Base-by-base conservation (phyloP, 768 basidiomycete species). In the Hypholoma sublateritium region DNA sequence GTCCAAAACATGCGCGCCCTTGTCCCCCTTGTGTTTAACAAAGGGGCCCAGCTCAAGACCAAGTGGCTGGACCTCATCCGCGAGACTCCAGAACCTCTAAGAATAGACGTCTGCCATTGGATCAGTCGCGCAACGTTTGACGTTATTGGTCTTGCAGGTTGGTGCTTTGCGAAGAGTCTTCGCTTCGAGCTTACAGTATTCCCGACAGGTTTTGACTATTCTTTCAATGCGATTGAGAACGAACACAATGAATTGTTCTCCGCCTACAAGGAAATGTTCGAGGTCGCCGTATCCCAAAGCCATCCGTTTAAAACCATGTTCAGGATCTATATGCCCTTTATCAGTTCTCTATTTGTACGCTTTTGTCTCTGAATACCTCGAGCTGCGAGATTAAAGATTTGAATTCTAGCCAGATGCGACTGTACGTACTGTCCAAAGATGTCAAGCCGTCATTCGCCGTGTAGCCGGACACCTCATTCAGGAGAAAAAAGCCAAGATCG, bases 241-340 rank as follows among this genome's bases (percentile, higher is more conserved):
- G 87, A 91, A 65, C 77, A 87, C 1, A 91, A 93, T 58, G 87
- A 89, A 62, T 77, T 93, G 7, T 88, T 93, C 61, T 69, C 71
- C 28, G 91, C 93, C 0, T 91, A 92, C 69, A 90, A 86, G 65
- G 89, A 93, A 54, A 91, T 95, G 86, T 94, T 94, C 56, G 87
- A 84, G 61, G 77, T 85, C 4, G 86, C 84, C 16, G 70, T 93
- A 16, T 83, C 87, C 0, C 86, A 86, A 65, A 72, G 78, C 13
- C 64, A 68, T 35, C 70, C 71, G n/a, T 45, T 78, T 22, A 73
- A 80, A 58, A 76, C 78, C 1, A 47, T 86, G 4, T 56, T 86
- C 17, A 74, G 75, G 13, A 74, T 88, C 49, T 88, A 89, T 64
- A 70, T 82, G 17, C 91, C 91, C 5, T 71, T 77, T 32, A 37